Evolutionary conservation across 441 rosid species (phyloP), one percentile per base, ranked within the genome.

Genomic region (Lagerstroemia fauriei): DNA sequence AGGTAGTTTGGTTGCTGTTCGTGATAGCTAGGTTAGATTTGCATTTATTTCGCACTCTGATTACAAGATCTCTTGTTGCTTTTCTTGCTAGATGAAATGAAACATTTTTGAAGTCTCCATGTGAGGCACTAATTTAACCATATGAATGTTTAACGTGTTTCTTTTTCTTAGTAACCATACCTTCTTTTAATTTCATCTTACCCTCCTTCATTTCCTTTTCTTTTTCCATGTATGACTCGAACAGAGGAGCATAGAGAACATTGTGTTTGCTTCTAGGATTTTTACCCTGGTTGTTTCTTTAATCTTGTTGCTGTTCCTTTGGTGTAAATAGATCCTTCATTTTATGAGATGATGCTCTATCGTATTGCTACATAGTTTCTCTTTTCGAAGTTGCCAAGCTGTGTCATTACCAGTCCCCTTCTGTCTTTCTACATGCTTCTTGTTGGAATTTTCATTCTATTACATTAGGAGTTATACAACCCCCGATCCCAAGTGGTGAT

Each of bases 401-500:
- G 73, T 69, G 14, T 18, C 44, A 32, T 32, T 1, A 31, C 25
- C 46, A 31, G 7, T 16, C 16, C 44, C 34, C 46, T 69, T 69
- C 34, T 69, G 44, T 7, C 16, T 27, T 29, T 66, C 34, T 27
- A 16, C 17, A 27, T 66, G 5, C 13, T 25, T 4, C 14, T 27
- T 69, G 0, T 29, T 12, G 44, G 1, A 31, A 31, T 32, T 69
- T 32, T 34, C 9, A 32, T 69, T 34, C 14, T 69, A 16, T 69
- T 34, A 34, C 86, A 56, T 29, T 69, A 96, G 99, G 95, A 78
- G 61, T 77, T 46, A 9, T 72, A 50, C 82, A 83, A 81, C 86
- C 78, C 50, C 83, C 88, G 9, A 50, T 69, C 22, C 89, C 94
- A n/a, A 44, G 0, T 20, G 87, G 89, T 82, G 94, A 95, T 85